Evolutionary conservation across 257 asterid genomes (phyloP).

Genomic region (Linderniella brevidens): DNA sequence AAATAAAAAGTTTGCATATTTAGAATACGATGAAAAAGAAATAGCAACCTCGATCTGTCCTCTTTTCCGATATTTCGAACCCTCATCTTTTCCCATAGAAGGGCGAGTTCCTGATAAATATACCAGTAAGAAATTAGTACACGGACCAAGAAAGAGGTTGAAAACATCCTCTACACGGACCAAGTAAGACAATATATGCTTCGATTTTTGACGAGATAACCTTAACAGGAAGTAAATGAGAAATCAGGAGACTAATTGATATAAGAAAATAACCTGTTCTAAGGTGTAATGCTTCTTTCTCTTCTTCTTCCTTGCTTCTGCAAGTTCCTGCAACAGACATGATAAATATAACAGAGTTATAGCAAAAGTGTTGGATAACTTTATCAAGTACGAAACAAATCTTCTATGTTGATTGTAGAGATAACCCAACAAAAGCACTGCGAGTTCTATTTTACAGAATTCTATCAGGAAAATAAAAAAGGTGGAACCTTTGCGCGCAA

Average conservation of each 20-base stretch:
- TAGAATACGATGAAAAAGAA: background rate
- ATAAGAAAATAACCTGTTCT: constrained; percentile 42
- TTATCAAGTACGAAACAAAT: too few species aligned
- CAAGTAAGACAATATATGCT: background rate
- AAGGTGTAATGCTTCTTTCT: constrained; percentile 84
- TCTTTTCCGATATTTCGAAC: constrained; percentile 54
- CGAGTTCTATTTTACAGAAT: background rate
- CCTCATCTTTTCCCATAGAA: constrained; percentile 92
- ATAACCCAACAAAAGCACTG: background rate
- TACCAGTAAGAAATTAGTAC: constrained; percentile 8
- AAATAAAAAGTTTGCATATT: constrained; percentile 4
- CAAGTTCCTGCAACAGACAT: constrained; percentile 30
- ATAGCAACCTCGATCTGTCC: constrained; percentile 55
- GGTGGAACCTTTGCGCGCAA: constrained; percentile 45
- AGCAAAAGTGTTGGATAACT: background rate
- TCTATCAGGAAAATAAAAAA: constrained; percentile 2
- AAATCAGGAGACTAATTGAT: background rate
- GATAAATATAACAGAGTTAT: constrained; percentile 6
- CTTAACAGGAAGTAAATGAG: background rate
- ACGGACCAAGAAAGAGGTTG: background rate
- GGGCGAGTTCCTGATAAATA: constrained; percentile 51
- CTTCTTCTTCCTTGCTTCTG: constrained; percentile 79
- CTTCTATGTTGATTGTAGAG: background rate
- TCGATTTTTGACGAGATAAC: background rate
- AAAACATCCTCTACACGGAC: background rate